Evolutionary conservation across 106 monocot genomes (phyloP).

Genomic region (Gastrodia elata): DNA sequence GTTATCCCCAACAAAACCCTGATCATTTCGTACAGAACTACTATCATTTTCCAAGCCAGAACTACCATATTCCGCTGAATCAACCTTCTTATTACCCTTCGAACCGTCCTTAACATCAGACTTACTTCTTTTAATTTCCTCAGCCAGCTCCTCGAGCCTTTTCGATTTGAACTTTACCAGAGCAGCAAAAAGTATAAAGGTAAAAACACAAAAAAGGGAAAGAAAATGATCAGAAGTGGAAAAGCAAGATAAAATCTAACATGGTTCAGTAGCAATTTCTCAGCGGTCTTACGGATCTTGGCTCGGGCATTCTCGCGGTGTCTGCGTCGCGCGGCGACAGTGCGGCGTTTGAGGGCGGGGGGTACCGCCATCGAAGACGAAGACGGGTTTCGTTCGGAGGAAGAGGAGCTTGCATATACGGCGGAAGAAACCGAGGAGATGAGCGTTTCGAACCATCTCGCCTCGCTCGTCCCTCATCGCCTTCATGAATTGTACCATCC

Average conservation of each 20-base stretch:
- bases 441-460: conserved; percentile 88
- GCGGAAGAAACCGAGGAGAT: conserved; percentile 89
- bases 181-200: background rate
- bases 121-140: conserved; percentile 45
- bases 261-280: conserved; percentile 89
- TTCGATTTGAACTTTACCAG: conserved; percentile 57
- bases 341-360: conserved; percentile 89
- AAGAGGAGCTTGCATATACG: conserved; percentile 98
- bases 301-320: conserved; percentile 79
- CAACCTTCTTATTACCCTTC: conserved; percentile 48
- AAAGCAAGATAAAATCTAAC: conserved; percentile 17
- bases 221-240: background rate
- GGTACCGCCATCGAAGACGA: conserved; percentile 96
- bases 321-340: conserved; percentile 67
- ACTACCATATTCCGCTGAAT: background rate
- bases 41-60: background rate
- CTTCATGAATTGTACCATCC: conserved; percentile 99
- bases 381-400: conserved; percentile 82
- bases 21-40: background rate
- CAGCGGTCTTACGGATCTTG: conserved; percentile 94
- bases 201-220: background rate
- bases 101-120: conserved; percentile 21
- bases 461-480: conserved; percentile 96
- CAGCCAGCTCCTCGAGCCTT: conserved; percentile 78
- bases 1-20: background rate